Percentiles rank a stretch among this genome's conserved stretches.
Conservation (phyloP, 768 basidiomycete species). For the Panus rudis region DNA sequence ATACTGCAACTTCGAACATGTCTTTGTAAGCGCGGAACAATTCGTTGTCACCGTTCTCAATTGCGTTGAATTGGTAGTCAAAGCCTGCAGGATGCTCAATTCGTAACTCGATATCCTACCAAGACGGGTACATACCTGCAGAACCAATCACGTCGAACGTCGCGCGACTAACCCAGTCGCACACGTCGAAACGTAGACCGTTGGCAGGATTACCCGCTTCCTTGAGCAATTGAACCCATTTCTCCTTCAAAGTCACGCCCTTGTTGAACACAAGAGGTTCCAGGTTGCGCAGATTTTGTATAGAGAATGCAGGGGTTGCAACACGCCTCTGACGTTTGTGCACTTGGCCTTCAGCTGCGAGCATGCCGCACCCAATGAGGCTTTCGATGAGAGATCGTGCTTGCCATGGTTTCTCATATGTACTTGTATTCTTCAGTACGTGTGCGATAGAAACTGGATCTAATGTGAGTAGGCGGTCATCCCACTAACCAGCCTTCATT, state of each 20-base stretch:
- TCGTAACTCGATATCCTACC: not conserved
- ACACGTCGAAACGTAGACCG: constrained; percentile 56
- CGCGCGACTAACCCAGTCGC: constrained; percentile 73
- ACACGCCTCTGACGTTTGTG: constrained; percentile 80
- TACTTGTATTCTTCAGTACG: constrained; percentile 61
- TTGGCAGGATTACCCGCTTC: constrained; percentile 6
- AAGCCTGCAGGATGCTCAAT: constrained; percentile 47
- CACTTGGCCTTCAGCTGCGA: constrained; percentile 67
- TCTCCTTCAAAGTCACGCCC: constrained; percentile 52
- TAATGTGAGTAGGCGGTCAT: constrained; percentile 70
- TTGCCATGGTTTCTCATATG: constrained; percentile 82
- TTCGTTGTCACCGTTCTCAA: constrained; percentile 72
- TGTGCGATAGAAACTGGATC: constrained; percentile 73
- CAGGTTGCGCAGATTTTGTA: constrained; percentile 67
- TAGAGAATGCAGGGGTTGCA: constrained; percentile 70
- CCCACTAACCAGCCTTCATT: constrained; percentile 51
- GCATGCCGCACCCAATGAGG: constrained; percentile 79
- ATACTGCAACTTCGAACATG: constrained; percentile 71
- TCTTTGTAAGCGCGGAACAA: constrained; percentile 76
- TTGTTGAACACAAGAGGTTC: constrained; percentile 69
- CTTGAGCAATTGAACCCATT: constrained; percentile 46
- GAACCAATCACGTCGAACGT: constrained; percentile 90
- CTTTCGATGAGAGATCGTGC: constrained; percentile 67
- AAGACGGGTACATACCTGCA: constrained; percentile 44
- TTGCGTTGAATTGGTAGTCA: constrained; percentile 80